Conservation (phyloP, 352 stramenopile species). For the Phytophthora vignae region DNA sequence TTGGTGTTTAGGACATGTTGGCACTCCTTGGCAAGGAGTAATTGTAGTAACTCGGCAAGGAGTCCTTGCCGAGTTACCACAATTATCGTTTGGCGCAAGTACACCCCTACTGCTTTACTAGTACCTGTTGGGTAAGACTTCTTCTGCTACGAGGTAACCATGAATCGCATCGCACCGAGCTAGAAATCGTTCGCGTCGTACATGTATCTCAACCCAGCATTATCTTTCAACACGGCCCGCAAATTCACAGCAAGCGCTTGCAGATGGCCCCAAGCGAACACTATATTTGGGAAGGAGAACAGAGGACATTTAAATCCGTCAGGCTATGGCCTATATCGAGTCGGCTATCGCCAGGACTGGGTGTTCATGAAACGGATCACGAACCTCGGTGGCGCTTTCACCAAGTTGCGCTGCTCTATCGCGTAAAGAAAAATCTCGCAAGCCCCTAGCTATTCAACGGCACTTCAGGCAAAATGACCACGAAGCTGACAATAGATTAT, state of each 20-base stretch:
- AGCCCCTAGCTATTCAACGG: neutral
- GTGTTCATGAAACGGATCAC: slow-evolving; percentile 1
- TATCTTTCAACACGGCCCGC: neutral
- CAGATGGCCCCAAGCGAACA: neutral
- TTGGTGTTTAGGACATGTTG: too few species aligned
- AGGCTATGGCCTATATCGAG: neutral
- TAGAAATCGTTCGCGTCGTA: neutral
- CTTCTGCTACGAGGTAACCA: too few species aligned
- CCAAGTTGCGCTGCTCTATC: neutral
- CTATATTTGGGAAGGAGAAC: neutral
- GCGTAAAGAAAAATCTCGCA: neutral
- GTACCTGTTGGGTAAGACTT: too few species aligned
- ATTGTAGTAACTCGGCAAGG: too few species aligned
- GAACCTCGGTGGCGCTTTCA: neutral
- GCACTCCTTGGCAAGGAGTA: too few species aligned
- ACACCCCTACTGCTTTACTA: too few species aligned
- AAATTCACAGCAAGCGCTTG: neutral
- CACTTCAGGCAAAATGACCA: neutral
- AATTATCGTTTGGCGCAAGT: too few species aligned
- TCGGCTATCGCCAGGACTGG: neutral
- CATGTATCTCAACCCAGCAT: neutral
- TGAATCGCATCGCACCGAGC: neutral
- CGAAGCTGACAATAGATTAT: neutral
- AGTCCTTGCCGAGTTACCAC: too few species aligned
- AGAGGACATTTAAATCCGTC: neutral